Base-by-base conservation (phyloP, 208 protist genomes). In the Wallacemonas sp. region DNA sequence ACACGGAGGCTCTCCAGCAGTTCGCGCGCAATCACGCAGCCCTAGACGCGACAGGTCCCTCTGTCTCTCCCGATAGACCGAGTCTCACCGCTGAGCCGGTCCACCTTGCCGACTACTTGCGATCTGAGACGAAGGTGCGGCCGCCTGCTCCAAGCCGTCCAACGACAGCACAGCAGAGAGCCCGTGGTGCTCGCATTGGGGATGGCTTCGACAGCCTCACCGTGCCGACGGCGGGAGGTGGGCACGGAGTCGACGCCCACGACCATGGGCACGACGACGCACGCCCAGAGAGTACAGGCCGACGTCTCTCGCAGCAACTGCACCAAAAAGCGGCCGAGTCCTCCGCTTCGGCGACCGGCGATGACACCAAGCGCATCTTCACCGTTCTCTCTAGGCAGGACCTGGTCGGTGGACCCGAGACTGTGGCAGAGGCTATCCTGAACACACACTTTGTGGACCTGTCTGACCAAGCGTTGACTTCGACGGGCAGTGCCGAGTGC, bases 401-500 rank as follows among this genome's bases (percentile, higher is more conserved):
- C 39, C 71, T 64, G 17, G 75, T 90, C 1, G 84, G 88, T 34
- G 84, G 82, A 15, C 55, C 76, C 12, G 82, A 84, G 34, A 76
- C 62, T 2, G 82, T 91, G 31, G 81, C 82, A 0, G 88, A 94
- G 42, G 84, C 82, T 1, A 75, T 88, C 2, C 72, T 91, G 55
- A 72, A 75, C 51, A 84, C 75, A 0, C 66, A 45, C 2, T 54
- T 79, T 28, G 75, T 94, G 1, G 80, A 94, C 19, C 72, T 88
- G 15, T 66, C 72, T 1, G 80, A 69, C 9, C 58, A 70, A 2
- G 59, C 51, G 17, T 70, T 94, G 24, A 72, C 34, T 31, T 69
- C 72, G 42, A 79, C 74, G 14, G 46, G 41, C 2, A 30, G 73
- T 1, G 59, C 85, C 1, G 82, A 90, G 65, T 84, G 75, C 54